Evolutionary conservation across 78 protist genomes (phyloP).

Genomic region (Diacronema lutheri): DNA sequence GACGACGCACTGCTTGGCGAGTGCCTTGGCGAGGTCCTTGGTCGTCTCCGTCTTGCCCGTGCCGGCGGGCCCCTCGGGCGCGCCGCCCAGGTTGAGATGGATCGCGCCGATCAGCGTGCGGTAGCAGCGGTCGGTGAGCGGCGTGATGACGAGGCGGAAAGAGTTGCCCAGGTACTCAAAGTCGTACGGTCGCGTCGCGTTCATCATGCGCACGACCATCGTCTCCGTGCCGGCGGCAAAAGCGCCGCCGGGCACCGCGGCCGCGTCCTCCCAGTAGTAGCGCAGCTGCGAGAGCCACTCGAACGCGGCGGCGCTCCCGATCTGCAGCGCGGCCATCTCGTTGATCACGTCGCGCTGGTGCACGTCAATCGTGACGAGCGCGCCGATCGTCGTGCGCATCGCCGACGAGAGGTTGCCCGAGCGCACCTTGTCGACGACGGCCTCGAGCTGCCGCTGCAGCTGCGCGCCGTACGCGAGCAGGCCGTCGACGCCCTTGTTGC

Average conservation of each 20-base stretch:
- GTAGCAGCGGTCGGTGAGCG: conserved; percentile 54
- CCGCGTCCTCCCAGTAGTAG: conserved; percentile 44
- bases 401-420: conserved; percentile 24
- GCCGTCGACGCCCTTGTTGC: conserved; percentile 8
- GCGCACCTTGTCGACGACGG: conserved; percentile 47
- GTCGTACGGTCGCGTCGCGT: conserved; percentile 56
- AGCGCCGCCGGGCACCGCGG: not conserved
- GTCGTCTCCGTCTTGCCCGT: conserved; percentile 86
- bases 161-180: conserved; percentile 84
- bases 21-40: conserved; percentile 79
- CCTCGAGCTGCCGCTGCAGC: conserved; percentile 33
- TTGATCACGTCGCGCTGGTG: conserved; percentile 73
- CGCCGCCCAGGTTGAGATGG: conserved; percentile 74
- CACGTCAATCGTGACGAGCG: conserved; percentile 76
- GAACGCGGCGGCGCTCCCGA: conserved; percentile 25
- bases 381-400: conserved; percentile 53
- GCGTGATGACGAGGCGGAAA: conserved; percentile 78
- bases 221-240: not conserved
- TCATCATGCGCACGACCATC: conserved; percentile 41
- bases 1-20: conserved; percentile 81
- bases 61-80: conserved; percentile 88
- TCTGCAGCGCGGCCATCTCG: conserved; percentile 16
- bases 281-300: conserved; percentile 71
- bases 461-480: not conserved
- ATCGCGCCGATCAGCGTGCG: conserved; percentile 79